phyloP scores from a whole-genome alignment of 495 filamentous ascomycete species.

The Hypoxylon fuscum region DNA sequence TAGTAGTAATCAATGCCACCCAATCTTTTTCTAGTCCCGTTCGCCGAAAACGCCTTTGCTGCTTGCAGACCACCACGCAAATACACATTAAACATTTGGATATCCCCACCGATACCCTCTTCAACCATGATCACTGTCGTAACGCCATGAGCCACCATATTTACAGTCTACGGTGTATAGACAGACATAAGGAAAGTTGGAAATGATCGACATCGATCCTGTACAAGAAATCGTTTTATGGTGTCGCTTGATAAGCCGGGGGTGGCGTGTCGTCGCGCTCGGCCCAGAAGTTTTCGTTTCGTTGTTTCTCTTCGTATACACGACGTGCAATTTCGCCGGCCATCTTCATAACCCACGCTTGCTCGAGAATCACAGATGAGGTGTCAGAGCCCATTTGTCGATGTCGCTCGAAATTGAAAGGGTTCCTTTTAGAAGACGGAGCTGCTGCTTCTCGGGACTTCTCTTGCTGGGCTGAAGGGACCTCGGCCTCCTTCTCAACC shows the following conservation, averaged over 20 bases:
- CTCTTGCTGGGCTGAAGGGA: conserved; percentile 27
- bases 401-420: conserved; percentile 43
- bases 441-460: conserved; percentile 50
- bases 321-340: conserved; percentile 88
- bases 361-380: conserved; percentile 73
- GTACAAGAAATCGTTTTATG: conserved; percentile 29
- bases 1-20: conserved; percentile 5
- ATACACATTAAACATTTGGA: conserved; percentile 42
- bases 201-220: conserved; percentile 15
- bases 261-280: conserved; percentile 66
- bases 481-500: conserved; percentile 27
- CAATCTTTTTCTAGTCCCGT: conserved; percentile 32
- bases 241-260: conserved; percentile 66
- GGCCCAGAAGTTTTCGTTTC: conserved; percentile 56
- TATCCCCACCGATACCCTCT: conserved; percentile 31
- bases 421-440: conserved; percentile 45
- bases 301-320: conserved; percentile 73
- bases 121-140: conserved; percentile 21
- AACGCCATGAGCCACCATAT: conserved; percentile 41
- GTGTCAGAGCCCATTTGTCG: conserved; percentile 49
- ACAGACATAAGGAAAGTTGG: conserved; percentile 38
- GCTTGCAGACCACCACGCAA: conserved; percentile 36
- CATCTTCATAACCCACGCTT: conserved; percentile 90
- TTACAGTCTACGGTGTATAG: conserved; percentile 36
- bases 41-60: conserved; percentile 44